Evolutionary conservation across 78 protist species (phyloP).

Genomic region (Pigoraptor vietnamica): DNA sequence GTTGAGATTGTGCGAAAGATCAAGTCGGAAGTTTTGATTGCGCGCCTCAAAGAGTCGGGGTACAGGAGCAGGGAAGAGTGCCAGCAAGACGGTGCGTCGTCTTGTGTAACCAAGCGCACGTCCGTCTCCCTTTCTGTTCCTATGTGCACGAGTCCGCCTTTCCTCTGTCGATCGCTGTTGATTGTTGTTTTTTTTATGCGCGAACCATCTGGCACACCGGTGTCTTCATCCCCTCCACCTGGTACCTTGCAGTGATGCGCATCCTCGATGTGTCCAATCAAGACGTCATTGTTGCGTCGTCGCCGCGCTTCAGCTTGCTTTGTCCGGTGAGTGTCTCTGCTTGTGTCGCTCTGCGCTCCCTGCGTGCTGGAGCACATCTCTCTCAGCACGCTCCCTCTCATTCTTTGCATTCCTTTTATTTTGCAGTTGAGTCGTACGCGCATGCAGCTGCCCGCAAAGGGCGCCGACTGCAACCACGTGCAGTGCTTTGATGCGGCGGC

Average conservation of each 20-base stretch:
- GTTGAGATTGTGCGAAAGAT: background rate
- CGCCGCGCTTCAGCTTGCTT: background rate
- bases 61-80: background rate
- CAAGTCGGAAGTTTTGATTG: background rate
- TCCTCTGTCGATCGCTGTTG: no score
- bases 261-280: background rate
- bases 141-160: no score
- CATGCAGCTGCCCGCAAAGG: background rate
- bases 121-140: no score
- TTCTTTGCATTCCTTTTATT: no score
- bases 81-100: no score
- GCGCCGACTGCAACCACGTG: background rate
- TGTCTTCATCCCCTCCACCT: background rate
- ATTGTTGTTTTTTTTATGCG: no score
- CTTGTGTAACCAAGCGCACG: no score
- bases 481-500: background rate
- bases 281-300: background rate
- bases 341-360: no score
- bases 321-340: background rate
- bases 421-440: background rate
- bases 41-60: background rate
- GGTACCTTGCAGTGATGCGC: background rate
- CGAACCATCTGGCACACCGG: no score
- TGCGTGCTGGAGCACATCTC: no score
- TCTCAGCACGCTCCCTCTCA: no score